phyloP scores from a whole-genome alignment of 73 alveolate species.

The Paramecium sexaurelia region DNA sequence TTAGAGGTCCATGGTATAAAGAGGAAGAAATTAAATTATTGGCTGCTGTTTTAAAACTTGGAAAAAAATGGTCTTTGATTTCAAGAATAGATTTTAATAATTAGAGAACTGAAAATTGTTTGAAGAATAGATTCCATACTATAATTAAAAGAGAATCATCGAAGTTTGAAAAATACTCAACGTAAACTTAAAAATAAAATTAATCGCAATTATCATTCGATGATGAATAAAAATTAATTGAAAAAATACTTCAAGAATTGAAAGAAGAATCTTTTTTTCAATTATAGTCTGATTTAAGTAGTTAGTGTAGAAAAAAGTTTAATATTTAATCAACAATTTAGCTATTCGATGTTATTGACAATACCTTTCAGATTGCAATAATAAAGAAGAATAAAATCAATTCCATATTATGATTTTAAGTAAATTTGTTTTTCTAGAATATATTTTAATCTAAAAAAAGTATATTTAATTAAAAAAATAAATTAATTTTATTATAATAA shows the following conservation, averaged over 20 bases:
- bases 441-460: not conserved
- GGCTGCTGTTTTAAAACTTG: not conserved
- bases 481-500: no score
- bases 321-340: not conserved
- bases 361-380: not conserved
- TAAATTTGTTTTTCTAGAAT: not conserved
- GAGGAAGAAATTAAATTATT: constrained; percentile 1
- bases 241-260: not conserved
- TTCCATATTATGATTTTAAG: not conserved
- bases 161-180: not conserved
- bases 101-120: not conserved
- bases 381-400: not conserved
- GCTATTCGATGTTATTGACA: not conserved
- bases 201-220: not conserved
- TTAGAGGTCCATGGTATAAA: constrained; percentile 45
- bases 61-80: constrained; percentile 2
- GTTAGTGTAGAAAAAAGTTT: not conserved
- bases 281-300: not conserved
- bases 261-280: not conserved
- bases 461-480: no score
- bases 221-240: not conserved
- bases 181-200: not conserved
- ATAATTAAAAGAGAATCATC: not conserved
- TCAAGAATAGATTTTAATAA: not conserved
- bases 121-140: constrained; percentile 30